A percentile compares a stretch with the other conserved stretches of the same genome.
Conservation (phyloP, 768 basidiomycete species). For the Mycena crocata region DNA sequence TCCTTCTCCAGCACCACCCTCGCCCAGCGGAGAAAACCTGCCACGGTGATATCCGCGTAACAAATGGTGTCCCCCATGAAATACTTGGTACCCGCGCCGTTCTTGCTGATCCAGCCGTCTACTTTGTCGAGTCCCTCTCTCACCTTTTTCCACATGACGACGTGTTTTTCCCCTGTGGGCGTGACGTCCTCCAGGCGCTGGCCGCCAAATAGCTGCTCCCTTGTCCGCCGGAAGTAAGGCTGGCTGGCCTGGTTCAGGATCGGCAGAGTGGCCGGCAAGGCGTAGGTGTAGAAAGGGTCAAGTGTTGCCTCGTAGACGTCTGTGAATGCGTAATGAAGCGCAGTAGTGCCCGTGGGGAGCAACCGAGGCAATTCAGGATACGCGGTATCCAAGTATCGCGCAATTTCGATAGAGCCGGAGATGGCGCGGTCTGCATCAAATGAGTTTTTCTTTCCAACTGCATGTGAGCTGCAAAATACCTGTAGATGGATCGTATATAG, state of each 20-base stretch:
- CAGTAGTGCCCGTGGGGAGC: conserved; percentile 50
- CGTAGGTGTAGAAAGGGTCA: conserved; percentile 27
- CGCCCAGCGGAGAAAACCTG: conserved; percentile 23
- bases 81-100: conserved; percentile 43
- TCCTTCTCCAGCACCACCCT: conserved; percentile 17
- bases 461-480: too few species aligned
- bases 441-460: neutral
- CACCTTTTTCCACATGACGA: conserved; percentile 51
- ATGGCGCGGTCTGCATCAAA: conserved; percentile 37
- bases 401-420: conserved; percentile 59
- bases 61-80: conserved; percentile 46
- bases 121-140: conserved; percentile 45
- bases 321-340: conserved; percentile 49
- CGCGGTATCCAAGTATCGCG: conserved; percentile 60
- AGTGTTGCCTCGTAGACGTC: conserved; percentile 29
- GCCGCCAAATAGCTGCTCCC: conserved; percentile 42
- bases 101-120: conserved; percentile 44
- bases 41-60: conserved; percentile 26
- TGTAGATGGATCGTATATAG: conserved; percentile 60
- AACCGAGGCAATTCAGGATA: conserved; percentile 56
- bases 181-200: conserved; percentile 48
- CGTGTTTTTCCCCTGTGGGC: conserved; percentile 40
- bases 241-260: conserved; percentile 49
- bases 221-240: conserved; percentile 53
- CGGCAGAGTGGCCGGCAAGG: conserved; percentile 36